These are phyloP conservation scores for Madurella mycetomatis DNA, from an alignment of 2,329 filamentous ascomycete genomes.

Conservation along the genomic window DNA sequence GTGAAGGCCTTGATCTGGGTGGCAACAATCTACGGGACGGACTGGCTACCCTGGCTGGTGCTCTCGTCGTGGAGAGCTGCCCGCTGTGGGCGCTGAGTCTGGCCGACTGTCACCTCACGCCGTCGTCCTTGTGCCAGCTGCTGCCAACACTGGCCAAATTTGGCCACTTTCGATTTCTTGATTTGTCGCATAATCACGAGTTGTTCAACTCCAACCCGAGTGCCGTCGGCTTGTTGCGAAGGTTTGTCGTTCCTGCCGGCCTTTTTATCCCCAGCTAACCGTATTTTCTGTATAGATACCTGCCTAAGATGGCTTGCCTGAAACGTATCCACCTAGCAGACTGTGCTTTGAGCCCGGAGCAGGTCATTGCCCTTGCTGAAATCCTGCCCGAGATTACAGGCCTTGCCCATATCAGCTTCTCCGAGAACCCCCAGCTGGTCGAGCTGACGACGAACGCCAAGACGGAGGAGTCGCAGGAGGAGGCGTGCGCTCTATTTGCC, in stretches of 20 bases:
- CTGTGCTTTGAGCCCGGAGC: conserved; percentile 77
- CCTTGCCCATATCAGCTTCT: conserved; percentile 79
- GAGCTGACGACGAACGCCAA: conserved; percentile 70
- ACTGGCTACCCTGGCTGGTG: conserved; percentile 49
- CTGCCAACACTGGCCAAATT: conserved; percentile 69
- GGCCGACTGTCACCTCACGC: conserved; percentile 76
- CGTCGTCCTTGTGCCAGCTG: conserved; percentile 66
- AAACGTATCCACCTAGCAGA: conserved; percentile 85
- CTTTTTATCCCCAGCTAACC: background rate
- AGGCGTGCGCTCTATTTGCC: conserved; percentile 89
- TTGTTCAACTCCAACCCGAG: conserved; percentile 73
- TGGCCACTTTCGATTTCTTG: conserved; percentile 76
- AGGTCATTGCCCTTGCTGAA: conserved; percentile 87
- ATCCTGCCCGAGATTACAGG: conserved; percentile 77
- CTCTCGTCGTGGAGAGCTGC: conserved; percentile 47
- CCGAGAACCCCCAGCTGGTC: conserved; percentile 72
- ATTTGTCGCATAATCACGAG: conserved; percentile 82
- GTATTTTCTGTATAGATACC: conserved; percentile 49
- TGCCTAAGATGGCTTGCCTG: conserved; percentile 71
- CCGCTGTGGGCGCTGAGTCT: conserved; percentile 78
- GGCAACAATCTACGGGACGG: conserved; percentile 68
- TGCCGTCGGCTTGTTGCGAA: conserved; percentile 68
- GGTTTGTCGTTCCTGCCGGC: conserved; percentile 43
- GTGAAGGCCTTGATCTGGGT: conserved; percentile 83
- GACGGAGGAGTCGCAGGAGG: conserved; percentile 78